Evolutionary conservation across 2,329 filamentous ascomycete species (phyloP).

Genomic region (Talaromyces sp.): DNA sequence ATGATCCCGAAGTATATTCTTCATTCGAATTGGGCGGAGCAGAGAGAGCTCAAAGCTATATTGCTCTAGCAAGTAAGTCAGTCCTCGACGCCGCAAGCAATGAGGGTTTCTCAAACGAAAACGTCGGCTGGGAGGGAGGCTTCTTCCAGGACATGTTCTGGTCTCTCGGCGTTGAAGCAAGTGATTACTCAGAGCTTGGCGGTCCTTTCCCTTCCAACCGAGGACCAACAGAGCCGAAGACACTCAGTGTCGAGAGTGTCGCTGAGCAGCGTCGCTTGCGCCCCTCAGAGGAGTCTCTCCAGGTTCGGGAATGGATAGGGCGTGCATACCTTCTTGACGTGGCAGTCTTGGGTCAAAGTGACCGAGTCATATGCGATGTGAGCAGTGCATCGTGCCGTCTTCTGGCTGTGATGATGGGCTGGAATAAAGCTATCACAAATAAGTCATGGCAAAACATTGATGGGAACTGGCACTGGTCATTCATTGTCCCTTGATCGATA

Average conservation of each 20-base stretch:
- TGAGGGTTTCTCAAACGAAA: conserved; percentile 56
- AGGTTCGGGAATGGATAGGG: conserved; percentile 69
- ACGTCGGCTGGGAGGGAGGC: conserved; percentile 82
- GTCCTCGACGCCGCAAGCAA: conserved; percentile 33
- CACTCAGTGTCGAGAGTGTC: conserved; percentile 12
- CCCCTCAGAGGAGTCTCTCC: conserved; percentile 49
- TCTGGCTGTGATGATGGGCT: conserved; percentile 81
- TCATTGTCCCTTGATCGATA: neutral
- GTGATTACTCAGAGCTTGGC: conserved; percentile 27
- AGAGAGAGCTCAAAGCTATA: conserved; percentile 67
- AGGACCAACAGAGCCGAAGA: conserved; percentile 17
- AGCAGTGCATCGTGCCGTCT: conserved; percentile 63
- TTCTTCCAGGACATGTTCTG: conserved; percentile 82
- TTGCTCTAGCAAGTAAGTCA: conserved; percentile 74
- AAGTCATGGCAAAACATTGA: conserved; percentile 76
- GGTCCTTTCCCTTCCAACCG: conserved; percentile 26
- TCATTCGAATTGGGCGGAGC: conserved; percentile 57
- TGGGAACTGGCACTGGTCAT: conserved; percentile 61
- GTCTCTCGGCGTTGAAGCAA: conserved; percentile 56
- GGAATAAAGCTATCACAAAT: conserved; percentile 60
- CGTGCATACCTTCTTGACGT: conserved; percentile 80
- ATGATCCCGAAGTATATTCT: conserved; percentile 72
- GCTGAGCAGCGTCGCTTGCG: conserved; percentile 21
- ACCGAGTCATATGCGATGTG: conserved; percentile 72
- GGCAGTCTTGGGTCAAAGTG: conserved; percentile 65